Base-by-base conservation (phyloP, 176 grass and related monocot species). In the Chrysopogon serrulatus region DNA sequence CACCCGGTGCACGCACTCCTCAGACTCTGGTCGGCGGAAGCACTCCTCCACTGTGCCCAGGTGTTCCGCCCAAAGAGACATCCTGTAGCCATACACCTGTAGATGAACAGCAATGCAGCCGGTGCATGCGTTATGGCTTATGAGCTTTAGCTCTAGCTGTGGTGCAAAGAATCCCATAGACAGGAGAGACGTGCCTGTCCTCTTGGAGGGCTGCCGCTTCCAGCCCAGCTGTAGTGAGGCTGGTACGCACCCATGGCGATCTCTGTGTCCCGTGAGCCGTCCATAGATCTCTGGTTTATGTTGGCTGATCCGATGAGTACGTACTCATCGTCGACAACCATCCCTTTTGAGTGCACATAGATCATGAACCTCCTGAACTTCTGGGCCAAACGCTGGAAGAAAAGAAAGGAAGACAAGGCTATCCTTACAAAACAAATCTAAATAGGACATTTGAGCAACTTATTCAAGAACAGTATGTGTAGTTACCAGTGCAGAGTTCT, bases 31-130 rank as follows among this genome's bases (percentile, higher is more conserved):
- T 43, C 43, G 80, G 0, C 35, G 76, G 61, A 95, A 98, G 48
- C 79, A 70, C 30, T 86, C 79, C 47, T 93, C 89, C n/a, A 89
- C 35, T 9, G 41, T 67, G 49, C 92, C 96, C 5, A 90, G 73
- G 47, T 98, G 92, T 62, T 98, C 92, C 2, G 91, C 91, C 96
- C 96, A 98, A 8, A 98, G 82, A 5, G 96, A 91, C 92, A 91
- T 98, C 76, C 96, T 70, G 79, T 90, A 98, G 21, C 92, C 92
- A 15, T 98, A 93, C 67, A 98, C 91, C 95, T 94, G 84, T 9
- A 85, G 42, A 77, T 7, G 10, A 41, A 73, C 39, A 87, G 16
- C 64, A 32, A 74, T 70, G 11, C 10, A 69, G 9, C n/a, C n/a
- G 6, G 14, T 5, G 4, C 34, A 24, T 67, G 23, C 45, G 31